Base-by-base conservation (phyloP, 192 early-diverging fungal genomes). In the Gamsiella multidivaricata region DNA sequence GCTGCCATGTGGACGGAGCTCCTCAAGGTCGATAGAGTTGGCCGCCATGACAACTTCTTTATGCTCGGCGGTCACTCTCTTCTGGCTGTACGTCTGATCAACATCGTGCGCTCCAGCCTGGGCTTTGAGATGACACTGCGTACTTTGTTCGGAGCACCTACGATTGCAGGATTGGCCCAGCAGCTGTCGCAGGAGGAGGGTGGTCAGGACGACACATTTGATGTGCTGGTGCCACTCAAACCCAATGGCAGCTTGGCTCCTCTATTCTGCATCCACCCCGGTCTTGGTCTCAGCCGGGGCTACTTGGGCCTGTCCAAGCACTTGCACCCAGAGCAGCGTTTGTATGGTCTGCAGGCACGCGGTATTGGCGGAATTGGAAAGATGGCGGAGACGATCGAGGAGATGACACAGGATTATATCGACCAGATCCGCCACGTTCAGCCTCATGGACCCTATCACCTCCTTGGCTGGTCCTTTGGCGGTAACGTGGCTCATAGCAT, bases 321-420 rank as follows among this genome's bases (percentile, higher is more conserved):
- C 23, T 15, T 79, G 31, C 46, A 49, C 39, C 54, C 52, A 2
- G 67, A 79, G 1, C 66, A 79, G 31, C 65, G 49, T 7, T 6
- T 68, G 18, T 67, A 79, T 58, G 68, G 75, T 26, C 14, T 65
- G 10, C 69, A 71, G 23, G 69, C 69, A 18, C 61, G 61, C 22
- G 69, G 69, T 26, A 49, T 71, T 15, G 32, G 18, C 57, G 65
- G 31, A 6, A 56, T 2, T 55, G 25, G 25, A 28, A 29, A 15
- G 17, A 20, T 10, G 28, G 14, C 65, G 12, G 5, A 41, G 5
- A 41, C 65, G n/a, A 17, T 57, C 3, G 42, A 66, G 10, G 65
- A 66, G n/a, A 66, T 66, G 54, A 33, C 54, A 18, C 42, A 29
- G 6, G 65, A 66, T 29, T 66, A 66, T 26, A 58, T 61, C 20